phyloP scores from a whole-genome alignment of 805 yeast genomes.

The Candida incommunis region DNA sequence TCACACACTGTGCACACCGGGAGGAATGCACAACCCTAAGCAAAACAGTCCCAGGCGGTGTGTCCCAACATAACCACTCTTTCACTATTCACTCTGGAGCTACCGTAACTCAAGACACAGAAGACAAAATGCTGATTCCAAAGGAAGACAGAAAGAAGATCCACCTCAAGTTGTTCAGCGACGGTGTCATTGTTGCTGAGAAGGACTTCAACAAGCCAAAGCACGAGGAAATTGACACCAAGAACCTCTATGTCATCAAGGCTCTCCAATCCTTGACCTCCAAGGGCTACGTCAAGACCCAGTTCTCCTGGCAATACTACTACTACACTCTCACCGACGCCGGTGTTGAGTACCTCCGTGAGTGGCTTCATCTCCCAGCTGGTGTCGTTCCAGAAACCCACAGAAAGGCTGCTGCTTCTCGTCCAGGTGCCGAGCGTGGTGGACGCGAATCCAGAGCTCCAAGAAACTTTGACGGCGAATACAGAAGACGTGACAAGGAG shows the following conservation, averaged over 20 bases:
- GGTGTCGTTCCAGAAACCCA: constrained; percentile 97
- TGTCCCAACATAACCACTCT: constrained; percentile 2
- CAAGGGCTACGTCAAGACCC: constrained; percentile 98
- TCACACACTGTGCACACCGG: no score
- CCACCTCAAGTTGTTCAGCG: constrained; percentile 98
- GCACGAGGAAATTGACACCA: constrained; percentile 97
- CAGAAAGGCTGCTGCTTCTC: constrained; percentile 64
- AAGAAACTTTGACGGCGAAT: constrained; percentile 38
- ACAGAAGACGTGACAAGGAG: constrained; percentile 53
- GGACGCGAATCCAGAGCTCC: constrained; percentile 34
- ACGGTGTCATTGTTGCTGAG: constrained; percentile 99
- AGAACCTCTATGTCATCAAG: constrained; percentile 94
- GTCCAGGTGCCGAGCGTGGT: constrained; percentile 27
- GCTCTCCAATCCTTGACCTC: constrained; percentile 99
- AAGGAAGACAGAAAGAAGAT: constrained; percentile 99
- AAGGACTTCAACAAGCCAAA: constrained; percentile 95
- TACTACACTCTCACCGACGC: constrained; percentile 99
- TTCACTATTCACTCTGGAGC: no score
- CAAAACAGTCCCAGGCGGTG: no score
- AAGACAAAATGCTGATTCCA: constrained; percentile 88
- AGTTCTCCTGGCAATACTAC: constrained; percentile 99
- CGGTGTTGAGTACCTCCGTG: constrained; percentile 97
- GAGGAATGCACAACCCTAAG: no score
- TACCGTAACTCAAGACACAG: constrained; percentile 6
- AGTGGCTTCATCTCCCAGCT: constrained; percentile 96